A percentile compares a stretch with the other conserved stretches of the same genome.
Evolutionary conservation across 805 yeast species (phyloP).

Genomic region (Zygosaccharomyces kombuchaensis): DNA sequence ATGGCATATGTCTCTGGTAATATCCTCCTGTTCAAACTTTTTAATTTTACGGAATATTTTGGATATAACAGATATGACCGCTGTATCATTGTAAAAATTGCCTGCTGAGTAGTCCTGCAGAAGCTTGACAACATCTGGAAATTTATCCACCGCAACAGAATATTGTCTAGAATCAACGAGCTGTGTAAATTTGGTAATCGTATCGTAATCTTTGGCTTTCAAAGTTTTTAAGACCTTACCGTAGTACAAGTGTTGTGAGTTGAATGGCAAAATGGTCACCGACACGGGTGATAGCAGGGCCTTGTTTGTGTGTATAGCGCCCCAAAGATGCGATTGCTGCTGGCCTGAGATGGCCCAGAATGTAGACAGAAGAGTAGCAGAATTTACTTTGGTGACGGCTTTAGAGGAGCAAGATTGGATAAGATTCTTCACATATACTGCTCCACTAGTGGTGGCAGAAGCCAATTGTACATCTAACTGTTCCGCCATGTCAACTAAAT

Average conservation of each 20-base stretch:
- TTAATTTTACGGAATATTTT: constrained; percentile 32
- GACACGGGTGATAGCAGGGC: constrained; percentile 39
- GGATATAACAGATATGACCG: constrained; percentile 46
- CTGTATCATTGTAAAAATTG: constrained; percentile 42
- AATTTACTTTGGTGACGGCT: constrained; percentile 13
- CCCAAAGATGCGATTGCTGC: constrained; percentile 43
- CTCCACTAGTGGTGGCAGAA: not conserved
- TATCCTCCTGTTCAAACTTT: constrained; percentile 37
- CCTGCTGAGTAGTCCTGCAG: constrained; percentile 55
- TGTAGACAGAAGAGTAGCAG: constrained; percentile 40
- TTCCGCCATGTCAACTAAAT: constrained; percentile 37
- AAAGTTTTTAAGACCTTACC: constrained; percentile 31
- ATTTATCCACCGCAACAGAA: constrained; percentile 10
- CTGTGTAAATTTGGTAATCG: constrained; percentile 27
- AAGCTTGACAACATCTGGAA: constrained; percentile 41
- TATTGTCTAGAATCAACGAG: constrained; percentile 18
- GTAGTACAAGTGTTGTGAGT: constrained; percentile 35
- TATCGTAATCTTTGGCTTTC: constrained; percentile 18
- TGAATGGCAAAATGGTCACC: constrained; percentile 43
- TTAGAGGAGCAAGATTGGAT: constrained; percentile 1
- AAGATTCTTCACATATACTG: constrained; percentile 4
- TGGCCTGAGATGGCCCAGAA: constrained; percentile 48
- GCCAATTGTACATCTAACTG: constrained; percentile 32
- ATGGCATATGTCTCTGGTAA: constrained; percentile 51
- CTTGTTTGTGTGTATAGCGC: constrained; percentile 31